phyloP scores from a whole-genome alignment of 1,284 basidiomycete genomes.

The Marasmius oreades region DNA sequence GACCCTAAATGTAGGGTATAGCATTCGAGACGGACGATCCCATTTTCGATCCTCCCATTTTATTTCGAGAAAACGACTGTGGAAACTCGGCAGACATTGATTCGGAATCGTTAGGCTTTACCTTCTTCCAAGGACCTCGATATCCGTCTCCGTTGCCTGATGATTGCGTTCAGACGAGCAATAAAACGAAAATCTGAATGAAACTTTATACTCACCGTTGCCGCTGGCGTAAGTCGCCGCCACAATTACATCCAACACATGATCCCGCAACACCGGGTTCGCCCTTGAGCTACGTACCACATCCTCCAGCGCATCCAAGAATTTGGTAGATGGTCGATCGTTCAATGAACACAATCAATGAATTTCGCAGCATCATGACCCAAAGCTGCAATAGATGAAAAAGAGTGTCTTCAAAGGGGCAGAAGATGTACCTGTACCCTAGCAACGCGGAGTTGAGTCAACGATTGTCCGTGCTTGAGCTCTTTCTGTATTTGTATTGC shows the following conservation, averaged over 20 bases:
- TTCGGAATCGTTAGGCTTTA: no score
- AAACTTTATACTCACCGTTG: conserved; percentile 30
- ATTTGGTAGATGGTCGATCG: conserved; percentile 71
- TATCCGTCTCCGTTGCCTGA: conserved; percentile 45
- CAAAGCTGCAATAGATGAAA: conserved; percentile 51
- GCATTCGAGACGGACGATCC: no score
- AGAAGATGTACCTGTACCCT: conserved; percentile 40
- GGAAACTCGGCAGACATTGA: no score
- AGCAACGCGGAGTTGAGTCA: conserved; percentile 68
- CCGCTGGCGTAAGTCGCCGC: conserved; percentile 66
- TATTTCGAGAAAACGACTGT: no score
- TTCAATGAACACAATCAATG: conserved; percentile 57
- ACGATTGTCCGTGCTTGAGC: conserved; percentile 76
- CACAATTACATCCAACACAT: conserved; percentile 66
- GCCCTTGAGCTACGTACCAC: conserved; percentile 49
- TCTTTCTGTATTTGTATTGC: conserved; percentile 72
- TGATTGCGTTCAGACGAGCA: background rate
- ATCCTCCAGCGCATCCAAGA: conserved; percentile 71
- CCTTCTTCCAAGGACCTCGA: conserved; percentile 60
- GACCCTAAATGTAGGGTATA: no score
- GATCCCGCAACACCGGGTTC: conserved; percentile 68
- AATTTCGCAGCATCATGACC: conserved; percentile 80
- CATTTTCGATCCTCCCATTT: no score
- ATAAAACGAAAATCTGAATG: background rate
- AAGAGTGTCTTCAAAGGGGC: conserved; percentile 2